Evolutionary conservation across 2,329 filamentous ascomycete species (phyloP).

Genomic region (Monosporascus cannonballus): DNA sequence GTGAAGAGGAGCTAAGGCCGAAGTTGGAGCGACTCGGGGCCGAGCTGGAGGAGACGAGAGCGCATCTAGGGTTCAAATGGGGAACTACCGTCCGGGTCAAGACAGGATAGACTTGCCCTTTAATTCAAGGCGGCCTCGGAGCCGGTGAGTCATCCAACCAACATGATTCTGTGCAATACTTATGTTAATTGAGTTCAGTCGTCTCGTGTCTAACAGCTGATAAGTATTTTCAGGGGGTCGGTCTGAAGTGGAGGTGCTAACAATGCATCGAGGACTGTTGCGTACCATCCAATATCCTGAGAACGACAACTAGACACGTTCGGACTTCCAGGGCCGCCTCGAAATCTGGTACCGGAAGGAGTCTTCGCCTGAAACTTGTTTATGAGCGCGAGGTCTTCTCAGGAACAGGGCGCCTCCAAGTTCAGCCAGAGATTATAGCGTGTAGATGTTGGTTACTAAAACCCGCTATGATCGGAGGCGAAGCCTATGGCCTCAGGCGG

Average conservation of each 20-base stretch:
- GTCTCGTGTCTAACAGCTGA: conserved; percentile 3
- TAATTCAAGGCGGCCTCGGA: not conserved
- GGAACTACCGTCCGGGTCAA: conserved; percentile 2
- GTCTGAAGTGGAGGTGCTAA: not conserved
- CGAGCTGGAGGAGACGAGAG: not conserved
- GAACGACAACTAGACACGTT: no score
- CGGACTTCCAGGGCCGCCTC: no score
- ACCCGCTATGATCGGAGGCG: no score
- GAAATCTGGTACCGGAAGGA: no score
- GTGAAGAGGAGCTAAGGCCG: not conserved
- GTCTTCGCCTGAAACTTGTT: no score
- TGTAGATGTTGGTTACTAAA: no score
- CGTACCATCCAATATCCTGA: not conserved
- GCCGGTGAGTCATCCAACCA: not conserved
- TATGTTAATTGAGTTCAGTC: not conserved
- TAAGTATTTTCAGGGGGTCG: not conserved
- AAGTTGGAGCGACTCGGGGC: not conserved
- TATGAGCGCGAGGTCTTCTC: no score
- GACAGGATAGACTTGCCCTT: conserved; percentile 1
- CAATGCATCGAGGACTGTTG: not conserved
- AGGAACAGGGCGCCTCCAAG: no score
- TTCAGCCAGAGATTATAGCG: no score
- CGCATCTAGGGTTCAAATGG: conserved; percentile 1
- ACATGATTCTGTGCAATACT: not conserved
- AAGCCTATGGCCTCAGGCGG: no score